phyloP scores from a whole-genome alignment of 1,284 basidiomycete species.

The Trichosporon ovoides region DNA sequence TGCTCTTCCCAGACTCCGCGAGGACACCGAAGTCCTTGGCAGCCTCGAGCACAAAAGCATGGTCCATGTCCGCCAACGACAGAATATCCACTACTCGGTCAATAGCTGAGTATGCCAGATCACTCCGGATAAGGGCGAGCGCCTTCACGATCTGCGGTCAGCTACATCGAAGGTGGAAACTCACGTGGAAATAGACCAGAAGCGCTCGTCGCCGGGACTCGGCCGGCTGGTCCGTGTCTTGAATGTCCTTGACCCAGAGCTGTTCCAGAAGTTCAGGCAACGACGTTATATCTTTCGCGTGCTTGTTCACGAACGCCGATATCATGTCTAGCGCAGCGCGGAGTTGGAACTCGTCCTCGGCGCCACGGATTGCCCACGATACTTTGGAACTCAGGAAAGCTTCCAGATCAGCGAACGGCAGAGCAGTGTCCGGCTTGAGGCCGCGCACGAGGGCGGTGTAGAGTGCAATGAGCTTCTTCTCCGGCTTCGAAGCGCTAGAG shows the following conservation, averaged over 20 bases:
- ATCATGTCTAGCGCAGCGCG: conserved; percentile 60
- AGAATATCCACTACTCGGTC: conserved; percentile 66
- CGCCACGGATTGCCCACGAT: conserved; percentile 56
- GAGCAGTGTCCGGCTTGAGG: conserved; percentile 52
- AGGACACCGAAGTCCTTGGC: conserved; percentile 68
- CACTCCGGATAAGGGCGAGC: conserved; percentile 68
- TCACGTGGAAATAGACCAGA: conserved; percentile 27
- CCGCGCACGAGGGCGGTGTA: conserved; percentile 62
- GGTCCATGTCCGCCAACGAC: conserved; percentile 52
- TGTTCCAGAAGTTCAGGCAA: conserved; percentile 51
- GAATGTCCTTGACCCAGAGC: conserved; percentile 49
- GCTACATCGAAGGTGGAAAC: conserved; percentile 2
- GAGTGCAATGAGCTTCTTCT: conserved; percentile 62
- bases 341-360: conserved; percentile 58
- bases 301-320: conserved; percentile 70
- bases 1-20: conserved; percentile 51
- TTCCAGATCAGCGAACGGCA: background rate
- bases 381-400: conserved; percentile 57
- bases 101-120: conserved; percentile 57
- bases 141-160: conserved; percentile 64
- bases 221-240: conserved; percentile 28
- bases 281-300: conserved; percentile 53
- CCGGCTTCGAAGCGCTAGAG: conserved; percentile 28
- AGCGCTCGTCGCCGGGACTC: conserved; percentile 27
- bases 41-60: conserved; percentile 49